These are phyloP conservation scores for Prunus yedoensis DNA, from an alignment of 331 rosid genomes.

Conservation along the genomic window DNA sequence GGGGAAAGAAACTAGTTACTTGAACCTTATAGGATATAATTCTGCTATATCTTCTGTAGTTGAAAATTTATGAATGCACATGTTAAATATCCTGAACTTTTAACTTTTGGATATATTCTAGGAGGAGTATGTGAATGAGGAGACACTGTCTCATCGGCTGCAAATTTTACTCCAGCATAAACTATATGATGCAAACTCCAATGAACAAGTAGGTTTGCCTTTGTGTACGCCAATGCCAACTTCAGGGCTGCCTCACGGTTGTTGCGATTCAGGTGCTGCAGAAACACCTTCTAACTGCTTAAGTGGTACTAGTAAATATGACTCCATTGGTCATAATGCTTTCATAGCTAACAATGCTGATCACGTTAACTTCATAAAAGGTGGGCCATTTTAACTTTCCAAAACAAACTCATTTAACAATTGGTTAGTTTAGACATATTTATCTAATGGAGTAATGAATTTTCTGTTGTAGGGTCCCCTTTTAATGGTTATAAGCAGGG, in stretches of 20 bases:
- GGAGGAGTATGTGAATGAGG: constrained; percentile 45
- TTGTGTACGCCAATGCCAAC: background rate
- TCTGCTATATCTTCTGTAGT: background rate
- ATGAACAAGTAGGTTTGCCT: constrained; percentile 7
- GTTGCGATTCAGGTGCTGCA: background rate
- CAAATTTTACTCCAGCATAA: background rate
- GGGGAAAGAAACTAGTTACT: background rate
- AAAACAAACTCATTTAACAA: background rate
- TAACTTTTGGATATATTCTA: constrained; percentile 15
- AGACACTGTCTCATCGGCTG: constrained; percentile 30
- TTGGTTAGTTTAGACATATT: constrained; percentile 1
- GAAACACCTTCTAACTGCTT: constrained; percentile 9
- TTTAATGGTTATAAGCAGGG: constrained; percentile 13
- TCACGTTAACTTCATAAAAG: background rate
- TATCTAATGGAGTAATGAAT: background rate
- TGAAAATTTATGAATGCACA: background rate
- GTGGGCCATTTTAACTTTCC: constrained; percentile 5
- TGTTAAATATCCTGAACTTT: background rate
- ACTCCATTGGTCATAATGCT: background rate
- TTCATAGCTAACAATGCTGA: background rate
- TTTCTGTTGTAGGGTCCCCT: constrained; percentile 7
- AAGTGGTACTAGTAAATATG: background rate
- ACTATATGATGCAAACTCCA: background rate
- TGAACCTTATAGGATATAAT: background rate
- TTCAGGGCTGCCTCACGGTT: constrained; percentile 9